These are phyloP conservation scores for Globisporangium irregulare DNA, from an alignment of 352 stramenopile genomes.

Conservation along the genomic window DNA sequence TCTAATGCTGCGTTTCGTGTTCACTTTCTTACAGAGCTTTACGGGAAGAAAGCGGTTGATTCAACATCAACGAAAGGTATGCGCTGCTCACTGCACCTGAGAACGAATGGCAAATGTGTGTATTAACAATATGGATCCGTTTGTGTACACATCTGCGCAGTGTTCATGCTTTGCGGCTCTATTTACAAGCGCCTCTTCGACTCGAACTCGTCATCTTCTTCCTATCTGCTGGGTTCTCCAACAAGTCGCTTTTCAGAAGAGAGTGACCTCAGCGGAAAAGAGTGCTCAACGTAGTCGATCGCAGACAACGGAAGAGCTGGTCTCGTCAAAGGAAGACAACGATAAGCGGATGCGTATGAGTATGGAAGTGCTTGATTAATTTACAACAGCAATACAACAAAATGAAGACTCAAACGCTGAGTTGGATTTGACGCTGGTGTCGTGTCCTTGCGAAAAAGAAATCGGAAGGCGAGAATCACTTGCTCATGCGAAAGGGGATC, in stretches of 20 bases:
- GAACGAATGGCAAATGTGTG: neutral
- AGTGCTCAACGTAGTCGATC: constrained; percentile 37
- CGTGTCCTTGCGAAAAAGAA: neutral
- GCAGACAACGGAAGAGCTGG: neutral
- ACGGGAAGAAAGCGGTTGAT: constrained; percentile 56
- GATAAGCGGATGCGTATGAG: constrained; percentile 5
- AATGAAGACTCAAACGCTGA: neutral
- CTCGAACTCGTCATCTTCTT: constrained; percentile 39
- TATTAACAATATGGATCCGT: constrained; percentile 12
- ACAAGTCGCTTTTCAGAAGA: constrained; percentile 50
- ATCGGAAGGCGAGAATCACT: neutral
- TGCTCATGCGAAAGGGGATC: neutral
- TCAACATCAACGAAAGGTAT: constrained; percentile 63
- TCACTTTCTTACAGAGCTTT: constrained; percentile 40
- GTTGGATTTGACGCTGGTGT: neutral
- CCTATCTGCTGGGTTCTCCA: constrained; percentile 47
- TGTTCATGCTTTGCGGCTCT: constrained; percentile 70
- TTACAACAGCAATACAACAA: constrained; percentile 6
- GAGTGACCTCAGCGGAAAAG: constrained; percentile 41
- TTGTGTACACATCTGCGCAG: constrained; percentile 18
- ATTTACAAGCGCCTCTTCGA: constrained; percentile 75
- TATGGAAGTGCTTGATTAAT: constrained; percentile 14
- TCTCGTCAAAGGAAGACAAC: neutral
- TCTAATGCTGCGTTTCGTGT: constrained; percentile 16
- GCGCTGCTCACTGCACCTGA: neutral